Evolutionary conservation across 306 rosid genomes (phyloP).

Genomic region (Benincasa hispida): DNA sequence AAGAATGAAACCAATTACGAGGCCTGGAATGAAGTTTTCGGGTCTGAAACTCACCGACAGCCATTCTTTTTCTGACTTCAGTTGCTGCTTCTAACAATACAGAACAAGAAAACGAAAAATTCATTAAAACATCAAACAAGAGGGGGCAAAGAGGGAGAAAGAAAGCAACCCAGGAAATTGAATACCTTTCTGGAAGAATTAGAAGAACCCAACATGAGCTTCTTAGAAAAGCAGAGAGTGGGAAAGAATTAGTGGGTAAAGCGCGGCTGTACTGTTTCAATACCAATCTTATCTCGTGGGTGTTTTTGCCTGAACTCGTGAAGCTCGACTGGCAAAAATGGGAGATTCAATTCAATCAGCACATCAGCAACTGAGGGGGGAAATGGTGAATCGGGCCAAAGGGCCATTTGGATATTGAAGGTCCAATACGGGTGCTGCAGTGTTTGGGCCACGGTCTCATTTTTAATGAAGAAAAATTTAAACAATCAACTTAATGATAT

Average conservation of each 20-base stretch:
- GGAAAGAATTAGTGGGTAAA: not conserved
- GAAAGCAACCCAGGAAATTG: not conserved
- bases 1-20: slow-evolving; percentile 75
- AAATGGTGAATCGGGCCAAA: not conserved
- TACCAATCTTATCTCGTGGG: not conserved
- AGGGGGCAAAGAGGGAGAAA: not conserved
- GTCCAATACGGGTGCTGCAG: not conserved
- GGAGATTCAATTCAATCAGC: not conserved
- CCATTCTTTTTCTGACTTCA: slow-evolving; percentile 38
- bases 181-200: not conserved
- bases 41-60: slow-evolving; percentile 56
- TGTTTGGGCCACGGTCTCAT: not conserved
- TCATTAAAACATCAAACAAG: not conserved
- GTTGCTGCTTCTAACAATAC: slow-evolving; percentile 16
- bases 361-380: not conserved
- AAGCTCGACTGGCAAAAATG: not conserved
- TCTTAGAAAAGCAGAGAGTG: not conserved
- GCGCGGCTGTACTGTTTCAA: not conserved
- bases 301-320: not conserved
- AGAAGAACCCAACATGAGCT: slow-evolving; percentile 3
- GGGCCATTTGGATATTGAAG: not conserved
- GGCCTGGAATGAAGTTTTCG: slow-evolving; percentile 81
- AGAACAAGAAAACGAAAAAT: not conserved
- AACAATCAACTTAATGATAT: too few relatives aligned
- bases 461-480: too few relatives aligned